Base-by-base conservation (phyloP, 495 filamentous ascomycete genomes). In the Parmelia sp. region DNA sequence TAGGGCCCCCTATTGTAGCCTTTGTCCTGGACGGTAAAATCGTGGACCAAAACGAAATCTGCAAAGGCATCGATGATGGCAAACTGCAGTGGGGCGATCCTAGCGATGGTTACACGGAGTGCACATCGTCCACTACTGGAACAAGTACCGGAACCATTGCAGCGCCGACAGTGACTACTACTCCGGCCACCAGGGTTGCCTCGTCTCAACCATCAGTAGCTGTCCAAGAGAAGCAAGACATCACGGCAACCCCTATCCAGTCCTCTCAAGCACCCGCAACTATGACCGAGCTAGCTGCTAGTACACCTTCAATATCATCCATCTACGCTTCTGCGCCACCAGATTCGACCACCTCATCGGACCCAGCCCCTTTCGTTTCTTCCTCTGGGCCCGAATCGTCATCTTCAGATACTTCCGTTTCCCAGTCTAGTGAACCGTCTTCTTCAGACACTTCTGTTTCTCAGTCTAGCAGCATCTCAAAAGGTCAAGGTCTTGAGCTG, bases 1-100 rank as follows among this genome's bases (percentile, higher is more conserved):
- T 75, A 49, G 84, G 77, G n/a, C 74, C 85, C 39, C 84, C 81
- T 47, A 79, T 84, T 21, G 78, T 81, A 60, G 78, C 82, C 60
- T 90, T 87, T 69, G 76, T 85, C 66, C 72, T 88, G 44, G 79
- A 86, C 59, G 83, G 82, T 63, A 59, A 85, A 67, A 51, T 70
- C 31, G 77, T 92, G 66, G 72, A 74, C 55, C 70, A 75, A 44
- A 71, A 77, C 4, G 76, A 86, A 45, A 88, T 88, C 44, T 82
- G 88, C 79, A 64, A 79, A 49, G 86, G 87, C 65, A 78, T 92
- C 66, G 74, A 77, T 53, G 75, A 83, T 57, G 83, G 87, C 33
- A 76, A 71, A 39, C 60, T 78, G 62, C 70, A 74, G 59, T 83
- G 75, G 74, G 74, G 75, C 37, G 74, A 74, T 58, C 71, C 71